Percentiles rank a stretch among this genome's conserved stretches.
Evolutionary conservation across 192 early-diverging fungal species (phyloP).

Genomic region (Haplosporangium gracile): DNA sequence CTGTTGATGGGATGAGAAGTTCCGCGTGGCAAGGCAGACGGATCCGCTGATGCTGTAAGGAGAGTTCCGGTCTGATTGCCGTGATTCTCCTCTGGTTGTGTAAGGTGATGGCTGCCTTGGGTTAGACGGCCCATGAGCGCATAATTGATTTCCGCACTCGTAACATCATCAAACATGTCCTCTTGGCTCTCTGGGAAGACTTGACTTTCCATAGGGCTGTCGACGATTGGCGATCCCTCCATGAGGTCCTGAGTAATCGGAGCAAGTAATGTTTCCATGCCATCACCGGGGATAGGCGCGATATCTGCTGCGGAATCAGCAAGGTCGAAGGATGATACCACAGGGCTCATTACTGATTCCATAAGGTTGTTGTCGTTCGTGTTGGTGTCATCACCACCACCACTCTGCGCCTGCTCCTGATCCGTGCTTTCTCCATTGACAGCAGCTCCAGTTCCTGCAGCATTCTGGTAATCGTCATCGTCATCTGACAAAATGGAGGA

Average conservation of each 20-base stretch:
- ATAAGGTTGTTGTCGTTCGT: neutral
- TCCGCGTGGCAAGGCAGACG: neutral
- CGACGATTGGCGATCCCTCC: constrained; percentile 4
- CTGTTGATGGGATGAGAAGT: neutral
- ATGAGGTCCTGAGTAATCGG: neutral
- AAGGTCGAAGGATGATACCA: neutral
- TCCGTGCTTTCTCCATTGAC: too few relatives aligned
- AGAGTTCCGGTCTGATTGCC: neutral
- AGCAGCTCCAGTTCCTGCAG: neutral
- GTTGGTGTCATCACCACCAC: neutral
- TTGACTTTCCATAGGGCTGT: constrained; percentile 10
- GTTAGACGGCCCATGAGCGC: neutral
- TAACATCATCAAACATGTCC: constrained; percentile 27
- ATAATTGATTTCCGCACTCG: constrained; percentile 14
- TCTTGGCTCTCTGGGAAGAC: constrained; percentile 18
- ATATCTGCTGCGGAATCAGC: neutral
- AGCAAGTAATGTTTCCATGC: neutral
- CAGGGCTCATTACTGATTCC: neutral
- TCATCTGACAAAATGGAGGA: constrained; percentile 15
- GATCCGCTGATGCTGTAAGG: neutral
- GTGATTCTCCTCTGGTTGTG: neutral
- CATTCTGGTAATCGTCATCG: neutral
- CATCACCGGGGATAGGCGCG: neutral
- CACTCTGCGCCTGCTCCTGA: neutral
- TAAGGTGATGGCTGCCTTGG: neutral